Percentiles rank a stretch among this genome's conserved stretches.
These are phyloP conservation scores for Acanthamoeba divionensis DNA, from an alignment of 208 protist species.

Conservation along the genomic window DNA sequence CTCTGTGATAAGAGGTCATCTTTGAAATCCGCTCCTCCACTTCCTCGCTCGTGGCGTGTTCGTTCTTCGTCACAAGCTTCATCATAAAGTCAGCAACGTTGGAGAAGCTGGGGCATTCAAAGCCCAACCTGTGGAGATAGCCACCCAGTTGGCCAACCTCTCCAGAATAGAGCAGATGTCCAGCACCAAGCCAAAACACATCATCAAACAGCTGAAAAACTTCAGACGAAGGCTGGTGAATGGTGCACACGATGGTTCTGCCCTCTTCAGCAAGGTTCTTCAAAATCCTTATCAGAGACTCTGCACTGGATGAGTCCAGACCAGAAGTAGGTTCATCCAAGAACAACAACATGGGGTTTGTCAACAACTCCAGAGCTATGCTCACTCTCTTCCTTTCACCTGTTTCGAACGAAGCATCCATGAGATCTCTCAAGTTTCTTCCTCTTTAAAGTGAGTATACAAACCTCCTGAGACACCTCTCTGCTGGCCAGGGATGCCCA, in stretches of 20 bases:
- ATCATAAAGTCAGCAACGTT: slow-evolving; percentile 64
- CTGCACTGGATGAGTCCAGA: slow-evolving; percentile 87
- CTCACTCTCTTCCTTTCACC: slow-evolving; percentile 72
- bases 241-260: slow-evolving; percentile 90
- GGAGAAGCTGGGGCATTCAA: slow-evolving; percentile 42
- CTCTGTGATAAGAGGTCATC: too few species aligned
- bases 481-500: too few species aligned
- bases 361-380: slow-evolving; percentile 71
- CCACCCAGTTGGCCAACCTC: background rate
- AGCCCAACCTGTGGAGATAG: slow-evolving; percentile 43
- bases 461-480: too few species aligned
- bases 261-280: slow-evolving; percentile 78
- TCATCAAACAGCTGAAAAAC: slow-evolving; percentile 76
- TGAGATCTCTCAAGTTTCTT: too few species aligned
- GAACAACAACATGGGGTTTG: slow-evolving; percentile 61
- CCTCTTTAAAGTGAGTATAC: too few species aligned
- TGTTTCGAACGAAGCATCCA: too few species aligned
- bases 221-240: slow-evolving; percentile 91
- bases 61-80: too few species aligned
- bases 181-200: slow-evolving; percentile 43
- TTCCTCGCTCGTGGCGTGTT: too few species aligned
- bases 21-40: too few species aligned
- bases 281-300: slow-evolving; percentile 83
- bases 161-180: slow-evolving; percentile 24
- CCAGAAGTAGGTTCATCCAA: slow-evolving; percentile 68